Conservation (phyloP, 1,139 yeast species). For the Saccharomyces hybrid region DNA sequence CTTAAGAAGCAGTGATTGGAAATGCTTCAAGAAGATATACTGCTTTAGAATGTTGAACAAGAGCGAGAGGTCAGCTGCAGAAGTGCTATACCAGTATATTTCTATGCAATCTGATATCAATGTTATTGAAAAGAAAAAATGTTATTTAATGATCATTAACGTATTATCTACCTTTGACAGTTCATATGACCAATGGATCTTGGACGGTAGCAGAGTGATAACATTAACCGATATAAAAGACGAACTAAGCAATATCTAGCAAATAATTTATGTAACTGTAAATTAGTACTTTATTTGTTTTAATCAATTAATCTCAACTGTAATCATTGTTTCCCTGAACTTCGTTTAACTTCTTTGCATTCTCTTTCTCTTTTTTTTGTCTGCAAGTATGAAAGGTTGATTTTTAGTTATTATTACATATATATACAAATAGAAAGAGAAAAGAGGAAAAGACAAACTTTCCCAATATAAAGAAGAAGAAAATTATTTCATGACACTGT, state of each 20-base stretch:
- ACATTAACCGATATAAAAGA: constrained; percentile 27
- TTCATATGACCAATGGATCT: constrained; percentile 50
- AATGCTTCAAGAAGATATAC: constrained; percentile 19
- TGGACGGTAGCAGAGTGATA: constrained; percentile 31
- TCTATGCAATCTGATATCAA: constrained; percentile 8
- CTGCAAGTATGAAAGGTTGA: too few species aligned
- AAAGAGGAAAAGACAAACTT: background rate
- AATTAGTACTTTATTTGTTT: background rate
- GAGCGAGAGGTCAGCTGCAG: constrained; percentile 29
- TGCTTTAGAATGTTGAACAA: constrained; percentile 25
- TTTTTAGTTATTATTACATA: background rate
- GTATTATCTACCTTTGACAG: constrained; percentile 27
- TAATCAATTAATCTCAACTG: too few species aligned
- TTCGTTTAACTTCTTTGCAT: background rate
- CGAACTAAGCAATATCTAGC: constrained; percentile 14
- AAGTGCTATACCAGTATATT: constrained; percentile 21
- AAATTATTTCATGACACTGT: background rate
- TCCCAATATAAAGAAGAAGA: background rate
- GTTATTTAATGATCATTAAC: constrained; percentile 23
- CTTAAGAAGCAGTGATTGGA: constrained; percentile 18
- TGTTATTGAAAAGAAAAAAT: constrained; percentile 13
- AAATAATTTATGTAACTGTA: background rate
- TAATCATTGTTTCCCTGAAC: background rate
- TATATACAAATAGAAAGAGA: background rate
- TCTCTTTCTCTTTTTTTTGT: too few species aligned